A percentile compares a stretch with the other conserved stretches of the same genome.
These are phyloP conservation scores for Amylostereum chailletii DNA, from an alignment of 1,284 basidiomycete species.

Conservation along the genomic window DNA sequence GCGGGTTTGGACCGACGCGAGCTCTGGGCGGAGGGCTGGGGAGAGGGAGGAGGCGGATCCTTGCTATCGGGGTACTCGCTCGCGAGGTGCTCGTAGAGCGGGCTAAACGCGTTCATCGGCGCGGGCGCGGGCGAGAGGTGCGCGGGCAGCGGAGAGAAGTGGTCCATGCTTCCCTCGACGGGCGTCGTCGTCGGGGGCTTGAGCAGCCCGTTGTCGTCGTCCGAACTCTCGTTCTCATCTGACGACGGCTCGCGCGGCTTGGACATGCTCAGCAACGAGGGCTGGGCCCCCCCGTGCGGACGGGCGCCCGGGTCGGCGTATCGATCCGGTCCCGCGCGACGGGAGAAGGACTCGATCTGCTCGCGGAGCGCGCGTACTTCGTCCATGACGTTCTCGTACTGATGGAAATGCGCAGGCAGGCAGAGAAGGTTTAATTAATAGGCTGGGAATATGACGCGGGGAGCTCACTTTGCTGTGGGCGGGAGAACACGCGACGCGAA, in stretches of 20 bases:
- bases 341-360: conserved; percentile 7
- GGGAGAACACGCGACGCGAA: background rate
- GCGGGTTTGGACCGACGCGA: too few species aligned
- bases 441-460: background rate
- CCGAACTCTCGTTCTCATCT: conserved; percentile 4
- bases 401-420: background rate
- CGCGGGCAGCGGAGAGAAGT: conserved; percentile 11
- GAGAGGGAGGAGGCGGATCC: too few species aligned
- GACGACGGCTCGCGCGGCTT: conserved; percentile 5
- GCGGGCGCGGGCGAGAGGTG: conserved; percentile 12
- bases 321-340: conserved; percentile 2
- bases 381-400: conserved; percentile 12
- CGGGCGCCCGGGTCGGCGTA: too few species aligned
- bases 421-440: background rate
- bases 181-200: background rate
- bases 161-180: background rate
- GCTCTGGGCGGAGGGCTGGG: too few species aligned
- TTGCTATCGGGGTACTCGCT: conserved; percentile 2
- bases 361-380: conserved; percentile 12
- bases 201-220: background rate
- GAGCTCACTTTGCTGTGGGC: conserved; percentile 2
- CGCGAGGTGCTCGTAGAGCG: conserved; percentile 3
- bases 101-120: conserved; percentile 9
- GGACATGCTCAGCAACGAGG: background rate
- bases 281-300: background rate